phyloP scores from a whole-genome alignment of 768 basidiomycete species.

The Krasilnikovozyma curviuscula region DNA sequence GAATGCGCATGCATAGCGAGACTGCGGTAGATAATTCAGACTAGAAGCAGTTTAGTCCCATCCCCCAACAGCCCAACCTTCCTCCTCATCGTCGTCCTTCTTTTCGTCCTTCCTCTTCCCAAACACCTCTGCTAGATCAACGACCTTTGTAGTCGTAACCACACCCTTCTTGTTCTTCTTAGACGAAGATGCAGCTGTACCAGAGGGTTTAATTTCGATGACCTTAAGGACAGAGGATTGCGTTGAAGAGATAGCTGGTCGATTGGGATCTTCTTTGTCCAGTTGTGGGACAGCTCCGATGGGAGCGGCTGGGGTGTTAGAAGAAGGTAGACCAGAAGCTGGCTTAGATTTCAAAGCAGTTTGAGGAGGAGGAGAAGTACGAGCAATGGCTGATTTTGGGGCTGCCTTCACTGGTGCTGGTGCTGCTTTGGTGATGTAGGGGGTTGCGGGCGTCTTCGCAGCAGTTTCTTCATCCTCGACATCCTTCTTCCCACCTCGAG shows the following conservation, averaged over 20 bases:
- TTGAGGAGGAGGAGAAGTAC: no score
- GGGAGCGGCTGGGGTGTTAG: neutral
- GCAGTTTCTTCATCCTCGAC: neutral
- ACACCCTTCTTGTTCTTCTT: neutral
- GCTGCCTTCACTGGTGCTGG: neutral
- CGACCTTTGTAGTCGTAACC: neutral
- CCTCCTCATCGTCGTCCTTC: no score
- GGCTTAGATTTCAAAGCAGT: neutral
- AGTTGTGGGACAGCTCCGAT: neutral
- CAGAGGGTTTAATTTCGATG: conserved; percentile 9
- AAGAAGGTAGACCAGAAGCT: neutral
- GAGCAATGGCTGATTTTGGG: neutral
- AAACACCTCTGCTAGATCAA: conserved; percentile 2
- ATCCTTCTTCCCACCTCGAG: neutral
- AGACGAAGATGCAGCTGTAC: no score
- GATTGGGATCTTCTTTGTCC: conserved; percentile 1
- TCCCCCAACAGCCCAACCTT: no score
- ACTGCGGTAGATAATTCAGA: no score
- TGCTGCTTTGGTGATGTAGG: neutral
- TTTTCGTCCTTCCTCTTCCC: neutral
- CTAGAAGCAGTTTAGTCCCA: no score
- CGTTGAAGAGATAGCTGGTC: no score
- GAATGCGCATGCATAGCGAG: no score
- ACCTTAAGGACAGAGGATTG: conserved; percentile 12
- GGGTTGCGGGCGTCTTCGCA: neutral